Conservation (phyloP, 2,329 filamentous ascomycete species). For the Monilinia fructigena region DNA sequence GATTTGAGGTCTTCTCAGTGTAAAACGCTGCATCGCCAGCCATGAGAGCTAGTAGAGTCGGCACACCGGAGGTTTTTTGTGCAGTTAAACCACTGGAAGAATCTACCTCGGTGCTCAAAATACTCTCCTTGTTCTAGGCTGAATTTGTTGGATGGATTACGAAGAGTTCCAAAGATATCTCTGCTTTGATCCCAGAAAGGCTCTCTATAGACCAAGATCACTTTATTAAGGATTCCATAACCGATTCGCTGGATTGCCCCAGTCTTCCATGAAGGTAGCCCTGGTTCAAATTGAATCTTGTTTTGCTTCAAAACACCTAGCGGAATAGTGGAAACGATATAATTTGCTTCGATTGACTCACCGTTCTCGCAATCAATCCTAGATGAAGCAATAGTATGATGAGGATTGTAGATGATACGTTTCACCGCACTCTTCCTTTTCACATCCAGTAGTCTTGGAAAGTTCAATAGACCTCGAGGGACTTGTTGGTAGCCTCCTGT, state of each 20-base stretch:
- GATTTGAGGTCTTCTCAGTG: slow-evolving; percentile 74
- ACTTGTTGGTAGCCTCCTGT: slow-evolving; percentile 91
- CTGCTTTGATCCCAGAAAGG: slow-evolving; percentile 87
- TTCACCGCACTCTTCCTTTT: slow-evolving; percentile 71
- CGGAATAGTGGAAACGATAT: slow-evolving; percentile 85
- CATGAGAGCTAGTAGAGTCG: slow-evolving; percentile 88
- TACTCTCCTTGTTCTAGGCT: slow-evolving; percentile 82
- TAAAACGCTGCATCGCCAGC: slow-evolving; percentile 91
- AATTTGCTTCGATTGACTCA: slow-evolving; percentile 75
- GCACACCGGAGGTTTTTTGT: slow-evolving; percentile 85
- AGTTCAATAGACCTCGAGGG: slow-evolving; percentile 78
- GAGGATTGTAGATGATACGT: slow-evolving; percentile 63
- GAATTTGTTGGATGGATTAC: slow-evolving; percentile 65
- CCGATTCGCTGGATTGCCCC: slow-evolving; percentile 80
- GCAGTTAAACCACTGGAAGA: slow-evolving; percentile 98
- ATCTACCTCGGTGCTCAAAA: slow-evolving; percentile 74
- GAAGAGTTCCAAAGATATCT: slow-evolving; percentile 91
- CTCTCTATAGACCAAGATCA: slow-evolving; percentile 83
- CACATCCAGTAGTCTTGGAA: slow-evolving; percentile 74
- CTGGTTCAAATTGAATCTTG: slow-evolving; percentile 79
- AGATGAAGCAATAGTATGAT: slow-evolving; percentile 49
- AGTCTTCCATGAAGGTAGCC: slow-evolving; percentile 82
- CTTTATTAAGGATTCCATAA: slow-evolving; percentile 93
- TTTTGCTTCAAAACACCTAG: slow-evolving; percentile 88
- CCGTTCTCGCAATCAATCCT: slow-evolving; percentile 77